A percentile compares a stretch with the other conserved stretches of the same genome.
Conservation (phyloP, 164 flowering plant species). For the Paratinospora sagittata region DNA sequence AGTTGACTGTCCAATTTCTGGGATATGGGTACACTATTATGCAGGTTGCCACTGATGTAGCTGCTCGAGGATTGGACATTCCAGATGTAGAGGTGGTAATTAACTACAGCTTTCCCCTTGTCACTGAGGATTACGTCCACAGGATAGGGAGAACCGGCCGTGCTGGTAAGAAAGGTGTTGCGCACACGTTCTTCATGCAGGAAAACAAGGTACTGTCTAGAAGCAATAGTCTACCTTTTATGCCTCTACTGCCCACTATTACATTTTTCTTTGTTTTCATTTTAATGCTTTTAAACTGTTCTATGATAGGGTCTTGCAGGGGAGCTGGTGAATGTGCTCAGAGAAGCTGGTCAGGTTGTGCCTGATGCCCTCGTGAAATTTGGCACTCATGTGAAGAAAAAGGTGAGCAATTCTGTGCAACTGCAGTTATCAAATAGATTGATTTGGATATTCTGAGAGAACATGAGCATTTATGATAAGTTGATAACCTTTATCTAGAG, state of each 20-base stretch:
- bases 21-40: too few relatives aligned
- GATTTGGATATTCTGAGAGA: not conserved
- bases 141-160: slow-evolving; percentile 98
- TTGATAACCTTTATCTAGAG: too few relatives aligned
- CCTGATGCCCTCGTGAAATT: slow-evolving; percentile 70
- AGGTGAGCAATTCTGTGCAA: slow-evolving; percentile 43
- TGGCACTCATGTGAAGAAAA: slow-evolving; percentile 96
- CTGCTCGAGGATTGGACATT: slow-evolving; percentile 97
- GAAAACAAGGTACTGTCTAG: slow-evolving; percentile 66
- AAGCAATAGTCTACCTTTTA: not conserved
- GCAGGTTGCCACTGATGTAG: slow-evolving; percentile 98
- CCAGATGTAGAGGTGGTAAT: slow-evolving; percentile 99
- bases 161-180: slow-evolving; percentile 97
- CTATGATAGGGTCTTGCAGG: slow-evolving; percentile 79
- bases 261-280: not conserved
- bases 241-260: not conserved
- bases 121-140: slow-evolving; percentile 96
- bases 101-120: slow-evolving; percentile 92
- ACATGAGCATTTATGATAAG: not conserved
- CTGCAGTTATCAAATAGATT: not conserved
- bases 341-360: slow-evolving; percentile 85
- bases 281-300: not conserved
- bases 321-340: slow-evolving; percentile 90
- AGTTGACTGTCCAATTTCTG: not conserved
- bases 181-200: slow-evolving; percentile 87